Evolutionary conservation across 495 filamentous ascomycete species (phyloP).

Genomic region (Talaromyces wortmannii): DNA sequence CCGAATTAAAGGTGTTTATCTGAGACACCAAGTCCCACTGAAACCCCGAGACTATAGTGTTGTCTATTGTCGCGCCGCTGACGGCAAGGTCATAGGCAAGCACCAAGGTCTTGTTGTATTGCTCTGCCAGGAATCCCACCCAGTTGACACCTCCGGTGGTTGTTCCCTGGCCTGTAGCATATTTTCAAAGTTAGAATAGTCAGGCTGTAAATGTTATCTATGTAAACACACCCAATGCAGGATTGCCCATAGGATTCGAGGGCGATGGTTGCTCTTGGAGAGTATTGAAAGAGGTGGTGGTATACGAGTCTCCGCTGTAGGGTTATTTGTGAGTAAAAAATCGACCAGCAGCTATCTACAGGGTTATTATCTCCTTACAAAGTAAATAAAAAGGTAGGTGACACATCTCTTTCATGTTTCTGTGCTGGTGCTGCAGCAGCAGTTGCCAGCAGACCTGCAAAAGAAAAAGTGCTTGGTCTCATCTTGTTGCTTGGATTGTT

Average conservation of each 20-base stretch:
- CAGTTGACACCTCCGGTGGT: constrained; percentile 46
- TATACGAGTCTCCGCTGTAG: constrained; percentile 51
- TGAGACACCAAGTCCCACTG: constrained; percentile 20
- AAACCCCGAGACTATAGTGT: constrained; percentile 38
- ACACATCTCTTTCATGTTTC: not conserved
- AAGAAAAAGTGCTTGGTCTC: too few species aligned
- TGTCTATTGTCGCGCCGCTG: constrained; percentile 63
- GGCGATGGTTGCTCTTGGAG: constrained; percentile 50
- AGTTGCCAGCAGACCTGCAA: not conserved
- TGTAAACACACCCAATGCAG: constrained; percentile 25
- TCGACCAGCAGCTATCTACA: not conserved
- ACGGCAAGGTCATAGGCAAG: constrained; percentile 65
- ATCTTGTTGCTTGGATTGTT: too few species aligned
- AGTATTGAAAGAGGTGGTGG: constrained; percentile 59
- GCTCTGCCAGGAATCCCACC: constrained; percentile 49
- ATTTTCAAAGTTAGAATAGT: not conserved
- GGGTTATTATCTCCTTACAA: constrained; percentile 15
- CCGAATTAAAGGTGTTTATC: constrained; percentile 18
- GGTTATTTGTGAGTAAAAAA: too few species aligned
- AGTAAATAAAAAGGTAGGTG: constrained; percentile 21
- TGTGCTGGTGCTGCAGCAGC: not conserved
- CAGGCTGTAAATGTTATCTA: not conserved
- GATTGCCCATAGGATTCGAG: constrained; percentile 71
- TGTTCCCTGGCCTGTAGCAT: constrained; percentile 32
- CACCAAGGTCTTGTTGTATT: constrained; percentile 53